These are phyloP conservation scores for Leishmania gerbilli DNA, from an alignment of 208 protist species.

Conservation along the genomic window DNA sequence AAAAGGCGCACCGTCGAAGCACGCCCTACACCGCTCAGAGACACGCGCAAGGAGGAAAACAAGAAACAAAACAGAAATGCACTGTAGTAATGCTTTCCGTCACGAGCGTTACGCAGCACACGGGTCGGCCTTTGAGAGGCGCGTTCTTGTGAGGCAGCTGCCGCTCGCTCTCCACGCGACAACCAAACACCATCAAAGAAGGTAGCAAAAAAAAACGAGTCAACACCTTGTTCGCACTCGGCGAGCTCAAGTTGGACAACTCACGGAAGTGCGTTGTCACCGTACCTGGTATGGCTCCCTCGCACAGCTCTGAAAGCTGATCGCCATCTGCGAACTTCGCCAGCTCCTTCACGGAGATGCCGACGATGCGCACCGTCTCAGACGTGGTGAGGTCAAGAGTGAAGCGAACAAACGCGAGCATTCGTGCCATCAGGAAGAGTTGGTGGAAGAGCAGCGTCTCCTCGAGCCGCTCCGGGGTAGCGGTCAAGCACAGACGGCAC, in stretches of 20 bases:
- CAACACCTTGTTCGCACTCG: too few species aligned
- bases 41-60: background rate
- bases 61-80: background rate
- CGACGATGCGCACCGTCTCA: slow-evolving; percentile 40
- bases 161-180: background rate
- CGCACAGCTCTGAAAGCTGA: slow-evolving; percentile 33
- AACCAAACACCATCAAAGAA: background rate
- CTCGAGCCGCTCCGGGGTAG: slow-evolving; percentile 53
- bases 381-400: slow-evolving; percentile 45
- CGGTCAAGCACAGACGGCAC: slow-evolving; percentile 36
- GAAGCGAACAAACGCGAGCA: slow-evolving; percentile 32
- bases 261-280: slow-evolving; percentile 9
- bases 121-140: too few species aligned
- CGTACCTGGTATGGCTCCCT: slow-evolving; percentile 14
- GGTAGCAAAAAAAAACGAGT: background rate
- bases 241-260: slow-evolving; percentile 6
- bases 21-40: background rate
- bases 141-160: background rate
- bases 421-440: slow-evolving; percentile 42
- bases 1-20: background rate
- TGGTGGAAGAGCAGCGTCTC: slow-evolving; percentile 42
- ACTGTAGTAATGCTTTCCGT: background rate
- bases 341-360: slow-evolving; percentile 38
- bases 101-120: background rate
- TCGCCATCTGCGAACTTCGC: slow-evolving; percentile 31